Conservation (phyloP, 2,329 filamentous ascomycete species). For the Arthroderma sp. region DNA sequence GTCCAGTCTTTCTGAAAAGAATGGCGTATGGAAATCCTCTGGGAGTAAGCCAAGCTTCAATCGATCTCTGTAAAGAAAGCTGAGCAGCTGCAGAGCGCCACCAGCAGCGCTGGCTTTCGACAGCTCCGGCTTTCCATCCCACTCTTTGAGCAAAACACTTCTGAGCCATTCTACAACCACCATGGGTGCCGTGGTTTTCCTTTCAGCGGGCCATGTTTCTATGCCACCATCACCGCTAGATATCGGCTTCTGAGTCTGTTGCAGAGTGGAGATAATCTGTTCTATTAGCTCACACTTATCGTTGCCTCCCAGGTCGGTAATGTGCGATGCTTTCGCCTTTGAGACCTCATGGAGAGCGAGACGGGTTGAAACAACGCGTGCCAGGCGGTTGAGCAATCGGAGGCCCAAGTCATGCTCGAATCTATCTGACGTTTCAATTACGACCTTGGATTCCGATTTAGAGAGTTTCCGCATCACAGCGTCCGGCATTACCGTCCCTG, state of each 20-base stretch:
- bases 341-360: constrained; percentile 40
- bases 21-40: constrained; percentile 61
- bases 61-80: constrained; percentile 59
- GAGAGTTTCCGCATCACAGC: constrained; percentile 27
- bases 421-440: constrained; percentile 31
- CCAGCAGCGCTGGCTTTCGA: constrained; percentile 59
- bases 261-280: constrained; percentile 24
- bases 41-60: constrained; percentile 54
- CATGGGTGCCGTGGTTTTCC: constrained; percentile 21
- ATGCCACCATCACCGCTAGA: background rate
- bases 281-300: constrained; percentile 25
- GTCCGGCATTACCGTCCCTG: constrained; percentile 29
- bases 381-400: constrained; percentile 39
- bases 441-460: constrained; percentile 19
- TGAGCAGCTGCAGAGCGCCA: constrained; percentile 62
- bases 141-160: constrained; percentile 63
- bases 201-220: constrained; percentile 5
- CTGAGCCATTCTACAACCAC: constrained; percentile 38
- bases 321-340: constrained; percentile 24
- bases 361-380: constrained; percentile 39
- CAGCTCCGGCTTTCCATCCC: constrained; percentile 64
- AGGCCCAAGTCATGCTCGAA: constrained; percentile 43
- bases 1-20: constrained; percentile 65
- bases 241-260: background rate
- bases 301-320: constrained; percentile 20